Conservation (phyloP, 495 filamentous ascomycete species). For the Aspergillus taichungensis region DNA sequence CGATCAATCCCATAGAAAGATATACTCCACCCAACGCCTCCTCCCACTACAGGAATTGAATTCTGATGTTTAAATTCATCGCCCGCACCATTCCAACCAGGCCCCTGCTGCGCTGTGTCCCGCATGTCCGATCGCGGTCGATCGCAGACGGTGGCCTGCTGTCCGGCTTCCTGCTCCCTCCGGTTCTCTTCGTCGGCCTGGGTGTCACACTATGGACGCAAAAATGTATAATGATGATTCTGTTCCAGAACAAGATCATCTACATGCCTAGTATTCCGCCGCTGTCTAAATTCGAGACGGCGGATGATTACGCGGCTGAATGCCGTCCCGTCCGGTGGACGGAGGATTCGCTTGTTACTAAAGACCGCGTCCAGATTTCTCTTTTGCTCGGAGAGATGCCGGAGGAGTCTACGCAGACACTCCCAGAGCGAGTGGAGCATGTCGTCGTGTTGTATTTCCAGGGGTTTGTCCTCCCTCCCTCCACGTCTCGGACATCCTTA, state of each 20-base stretch:
- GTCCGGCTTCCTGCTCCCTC: slow-evolving; percentile 44
- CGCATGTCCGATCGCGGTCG: too few species aligned
- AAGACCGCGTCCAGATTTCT: too few species aligned
- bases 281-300: slow-evolving; percentile 40
- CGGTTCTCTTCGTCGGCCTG: slow-evolving; percentile 57
- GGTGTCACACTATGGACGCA: slow-evolving; percentile 61
- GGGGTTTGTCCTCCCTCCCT: slow-evolving; percentile 17
- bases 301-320: slow-evolving; percentile 48
- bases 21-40: too few species aligned
- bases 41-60: too few species aligned
- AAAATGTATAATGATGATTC: slow-evolving; percentile 73
- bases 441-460: slow-evolving; percentile 53
- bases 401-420: not conserved
- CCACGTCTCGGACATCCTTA: not conserved
- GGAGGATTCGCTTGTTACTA: slow-evolving; percentile 35
- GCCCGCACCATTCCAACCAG: too few species aligned
- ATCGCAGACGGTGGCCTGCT: too few species aligned
- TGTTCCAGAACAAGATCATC: slow-evolving; percentile 78
- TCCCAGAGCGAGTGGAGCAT: not conserved
- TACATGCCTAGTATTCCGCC: slow-evolving; percentile 71
- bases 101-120: too few species aligned
- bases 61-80: too few species aligned
- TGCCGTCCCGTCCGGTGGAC: slow-evolving; percentile 56
- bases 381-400: slow-evolving; percentile 10
- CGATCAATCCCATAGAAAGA: too few species aligned